Evolutionary conservation across 129 eudicot genomes (phyloP).

Genomic region (Lactuca sativa): DNA sequence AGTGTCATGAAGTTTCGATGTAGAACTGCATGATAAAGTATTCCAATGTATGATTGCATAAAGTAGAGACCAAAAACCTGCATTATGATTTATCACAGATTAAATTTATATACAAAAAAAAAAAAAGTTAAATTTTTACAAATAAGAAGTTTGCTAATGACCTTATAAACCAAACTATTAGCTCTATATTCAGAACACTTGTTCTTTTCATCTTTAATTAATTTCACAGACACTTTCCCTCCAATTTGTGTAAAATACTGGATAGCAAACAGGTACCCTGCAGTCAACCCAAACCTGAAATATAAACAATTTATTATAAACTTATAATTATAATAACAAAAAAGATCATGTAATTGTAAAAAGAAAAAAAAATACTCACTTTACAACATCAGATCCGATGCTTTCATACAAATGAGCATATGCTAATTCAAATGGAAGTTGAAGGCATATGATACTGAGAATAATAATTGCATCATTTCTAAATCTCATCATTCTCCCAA

Average conservation of each 20-base stretch:
- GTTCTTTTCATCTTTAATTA: slow-evolving; percentile 64
- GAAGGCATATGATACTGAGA: slow-evolving; percentile 83
- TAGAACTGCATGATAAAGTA: slow-evolving; percentile 84
- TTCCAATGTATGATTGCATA: slow-evolving; percentile 93
- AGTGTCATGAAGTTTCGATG: slow-evolving; percentile 86
- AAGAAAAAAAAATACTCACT: slow-evolving; percentile 45
- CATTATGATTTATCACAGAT: neutral
- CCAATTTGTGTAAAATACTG: slow-evolving; percentile 82
- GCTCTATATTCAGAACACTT: slow-evolving; percentile 69
- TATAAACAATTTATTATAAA: neutral
- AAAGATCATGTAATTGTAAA: neutral
- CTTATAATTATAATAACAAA: neutral
- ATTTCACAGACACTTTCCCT: slow-evolving; percentile 83
- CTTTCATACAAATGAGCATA: slow-evolving; percentile 97
- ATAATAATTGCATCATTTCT: slow-evolving; percentile 82
- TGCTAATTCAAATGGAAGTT: slow-evolving; percentile 91
- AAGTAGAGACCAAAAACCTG: slow-evolving; percentile 95
- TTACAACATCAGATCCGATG: slow-evolving; percentile 55
- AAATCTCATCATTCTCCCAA: slow-evolving; percentile 62
- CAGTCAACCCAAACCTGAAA: slow-evolving; percentile 86
- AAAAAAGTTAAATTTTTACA: neutral
- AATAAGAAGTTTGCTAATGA: slow-evolving; percentile 8
- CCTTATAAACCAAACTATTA: slow-evolving; percentile 93
- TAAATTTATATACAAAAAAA: neutral
- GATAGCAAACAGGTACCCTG: slow-evolving; percentile 69